These are phyloP conservation scores for Oenanthe sinensis DNA, from an alignment of 129 eudicot species.

Conservation along the genomic window DNA sequence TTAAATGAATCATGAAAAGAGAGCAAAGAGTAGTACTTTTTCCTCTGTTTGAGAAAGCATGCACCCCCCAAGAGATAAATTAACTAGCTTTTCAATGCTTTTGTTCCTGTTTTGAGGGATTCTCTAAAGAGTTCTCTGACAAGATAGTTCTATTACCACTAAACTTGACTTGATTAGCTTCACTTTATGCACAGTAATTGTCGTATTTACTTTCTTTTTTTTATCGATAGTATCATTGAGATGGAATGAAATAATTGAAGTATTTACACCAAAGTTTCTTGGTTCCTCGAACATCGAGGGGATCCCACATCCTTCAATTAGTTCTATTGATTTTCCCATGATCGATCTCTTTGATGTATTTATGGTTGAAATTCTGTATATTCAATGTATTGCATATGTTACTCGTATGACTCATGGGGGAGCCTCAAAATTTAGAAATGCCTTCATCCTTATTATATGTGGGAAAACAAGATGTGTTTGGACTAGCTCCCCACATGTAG, in stretches of 20 bases:
- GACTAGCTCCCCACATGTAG: neutral
- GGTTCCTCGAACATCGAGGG: neutral
- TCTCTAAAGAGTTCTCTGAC: neutral
- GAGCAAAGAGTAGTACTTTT: slow-evolving; percentile 1
- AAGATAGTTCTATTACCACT: slow-evolving; percentile 7
- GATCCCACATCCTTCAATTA: neutral
- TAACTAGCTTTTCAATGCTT: neutral
- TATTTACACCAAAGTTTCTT: neutral
- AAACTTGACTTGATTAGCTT: neutral
- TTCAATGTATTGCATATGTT: neutral
- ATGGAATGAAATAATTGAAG: neutral
- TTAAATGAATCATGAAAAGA: slow-evolving; percentile 3
- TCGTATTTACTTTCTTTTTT: neutral
- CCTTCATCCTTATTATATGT: neutral
- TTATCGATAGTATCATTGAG: neutral
- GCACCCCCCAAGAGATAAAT: neutral
- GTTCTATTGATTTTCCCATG: neutral
- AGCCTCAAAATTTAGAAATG: neutral
- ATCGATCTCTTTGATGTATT: neutral
- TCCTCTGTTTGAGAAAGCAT: slow-evolving; percentile 8
- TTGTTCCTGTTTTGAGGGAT: slow-evolving; percentile 3
- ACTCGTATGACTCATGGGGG: neutral
- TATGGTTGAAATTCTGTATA: neutral
- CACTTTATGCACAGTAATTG: neutral
- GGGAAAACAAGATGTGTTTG: neutral